Percentiles rank a stretch among this genome's conserved stretches.
phyloP scores from a whole-genome alignment of 179 eudicot genomes.

The Pouteria campechiana region DNA sequence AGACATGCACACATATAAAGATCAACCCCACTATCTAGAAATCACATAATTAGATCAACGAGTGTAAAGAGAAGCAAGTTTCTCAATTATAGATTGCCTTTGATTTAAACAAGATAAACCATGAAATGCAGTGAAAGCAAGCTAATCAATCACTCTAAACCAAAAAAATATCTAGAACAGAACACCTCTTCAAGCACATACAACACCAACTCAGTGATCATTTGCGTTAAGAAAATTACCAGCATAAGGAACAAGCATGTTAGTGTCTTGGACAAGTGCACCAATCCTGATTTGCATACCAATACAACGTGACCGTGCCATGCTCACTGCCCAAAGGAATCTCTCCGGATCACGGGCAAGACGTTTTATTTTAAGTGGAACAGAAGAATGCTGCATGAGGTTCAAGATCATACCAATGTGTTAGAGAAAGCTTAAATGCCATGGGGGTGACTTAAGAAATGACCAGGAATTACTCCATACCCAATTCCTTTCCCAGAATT shows the following conservation, averaged over 20 bases:
- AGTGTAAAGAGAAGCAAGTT: no score
- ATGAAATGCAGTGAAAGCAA: no score
- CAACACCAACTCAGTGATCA: no score
- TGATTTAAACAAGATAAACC: no score
- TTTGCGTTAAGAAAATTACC: slow-evolving; percentile 66
- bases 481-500: slow-evolving; percentile 99
- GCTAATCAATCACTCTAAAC: no score
- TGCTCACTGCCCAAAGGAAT: slow-evolving; percentile 86
- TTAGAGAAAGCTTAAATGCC: slow-evolving; percentile 1
- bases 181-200: no score
- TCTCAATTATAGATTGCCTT: no score
- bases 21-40: no score
- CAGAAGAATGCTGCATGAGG: slow-evolving; percentile 63
- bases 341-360: slow-evolving; percentile 81
- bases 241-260: slow-evolving; percentile 90
- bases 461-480: slow-evolving; percentile 19
- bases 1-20: no score
- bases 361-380: slow-evolving; percentile 87
- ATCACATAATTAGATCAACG: no score
- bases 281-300: slow-evolving; percentile 73
- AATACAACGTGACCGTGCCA: slow-evolving; percentile 81
- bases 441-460: neutral
- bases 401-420: neutral
- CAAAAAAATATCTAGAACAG: no score
- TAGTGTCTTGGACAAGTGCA: slow-evolving; percentile 71